A percentile compares a stretch with the other conserved stretches of the same genome.
Conservation (phyloP, 768 basidiomycete genomes). For the Lactarius pseudohatsudake region DNA sequence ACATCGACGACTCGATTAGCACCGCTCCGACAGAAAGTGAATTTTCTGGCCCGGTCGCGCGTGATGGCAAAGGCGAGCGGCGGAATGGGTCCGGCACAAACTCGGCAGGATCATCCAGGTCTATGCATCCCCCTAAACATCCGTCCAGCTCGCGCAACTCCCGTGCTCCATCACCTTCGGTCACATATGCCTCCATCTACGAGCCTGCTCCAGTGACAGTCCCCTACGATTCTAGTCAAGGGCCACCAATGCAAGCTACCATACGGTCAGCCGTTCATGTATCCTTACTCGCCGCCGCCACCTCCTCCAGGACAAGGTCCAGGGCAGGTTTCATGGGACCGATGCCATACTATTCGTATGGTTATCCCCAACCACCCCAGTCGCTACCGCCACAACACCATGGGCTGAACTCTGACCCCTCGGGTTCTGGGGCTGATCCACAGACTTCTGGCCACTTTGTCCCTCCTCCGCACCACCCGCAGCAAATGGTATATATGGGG, state of each 20-base stretch:
- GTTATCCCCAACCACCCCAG: slow-evolving; percentile 20
- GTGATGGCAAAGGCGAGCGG: slow-evolving; percentile 56
- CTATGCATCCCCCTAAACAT: slow-evolving; percentile 51
- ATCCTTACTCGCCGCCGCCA: slow-evolving; percentile 35
- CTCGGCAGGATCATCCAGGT: slow-evolving; percentile 58
- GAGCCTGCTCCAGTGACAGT: slow-evolving; percentile 48
- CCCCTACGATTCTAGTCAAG: slow-evolving; percentile 34
- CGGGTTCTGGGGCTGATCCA: slow-evolving; percentile 24
- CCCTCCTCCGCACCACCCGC: slow-evolving; percentile 38
- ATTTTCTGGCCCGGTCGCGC: slow-evolving; percentile 61
- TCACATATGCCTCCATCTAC: slow-evolving; percentile 72
- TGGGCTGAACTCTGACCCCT: slow-evolving; percentile 34
- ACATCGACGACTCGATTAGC: slow-evolving; percentile 66
- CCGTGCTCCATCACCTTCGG: slow-evolving; percentile 72
- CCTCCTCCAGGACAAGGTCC: slow-evolving; percentile 28
- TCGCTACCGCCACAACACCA: slow-evolving; percentile 21
- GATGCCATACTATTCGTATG: slow-evolving; percentile 25
- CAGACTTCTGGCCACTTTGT: slow-evolving; percentile 17
- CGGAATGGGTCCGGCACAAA: slow-evolving; percentile 43
- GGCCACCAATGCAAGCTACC: slow-evolving; percentile 35
- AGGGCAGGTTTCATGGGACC: slow-evolving; percentile 31
- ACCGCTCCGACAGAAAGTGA: slow-evolving; percentile 81
- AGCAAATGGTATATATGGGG: slow-evolving; percentile 39
- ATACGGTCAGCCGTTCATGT: slow-evolving; percentile 34
- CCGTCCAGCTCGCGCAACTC: slow-evolving; percentile 66